These are phyloP conservation scores for Sugiyamaella xylanicola DNA, from an alignment of 1,139 yeast genomes.

Conservation along the genomic window DNA sequence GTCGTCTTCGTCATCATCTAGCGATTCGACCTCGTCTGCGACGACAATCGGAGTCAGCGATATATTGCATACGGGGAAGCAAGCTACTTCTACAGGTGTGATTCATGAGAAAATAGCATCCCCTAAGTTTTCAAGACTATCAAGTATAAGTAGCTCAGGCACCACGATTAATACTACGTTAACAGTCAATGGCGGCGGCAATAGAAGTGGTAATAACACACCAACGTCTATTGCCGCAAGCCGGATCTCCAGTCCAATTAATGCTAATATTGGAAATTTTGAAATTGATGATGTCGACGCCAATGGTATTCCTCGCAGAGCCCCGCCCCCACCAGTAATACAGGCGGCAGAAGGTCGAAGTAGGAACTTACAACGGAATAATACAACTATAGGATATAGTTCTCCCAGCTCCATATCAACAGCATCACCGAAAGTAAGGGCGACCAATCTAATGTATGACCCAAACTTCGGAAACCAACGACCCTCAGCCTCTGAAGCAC, in stretches of 20 bases:
- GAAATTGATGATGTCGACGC: neutral
- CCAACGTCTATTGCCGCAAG: conserved; percentile 5
- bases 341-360: neutral
- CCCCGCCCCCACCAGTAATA: conserved; percentile 14
- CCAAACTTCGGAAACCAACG: neutral
- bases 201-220: conserved; percentile 3
- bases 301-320: conserved; percentile 1
- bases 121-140: neutral
- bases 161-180: conserved; percentile 4
- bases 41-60: conserved; percentile 9
- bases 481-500: conserved; percentile 8
- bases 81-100: neutral
- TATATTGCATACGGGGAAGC: neutral
- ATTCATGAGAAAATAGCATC: neutral
- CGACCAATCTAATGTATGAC: conserved; percentile 1
- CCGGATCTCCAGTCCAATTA: conserved; percentile 6
- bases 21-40: conserved; percentile 6
- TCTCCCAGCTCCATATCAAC: neutral
- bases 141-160: neutral
- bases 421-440: neutral
- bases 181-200: conserved; percentile 8
- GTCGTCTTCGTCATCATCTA: conserved; percentile 10
- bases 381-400: conserved; percentile 1
- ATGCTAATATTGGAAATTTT: neutral
- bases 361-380: neutral